These are phyloP conservation scores for Coix lacrymajobi DNA, from an alignment of 176 grass and related monocot species.

Conservation along the genomic window DNA sequence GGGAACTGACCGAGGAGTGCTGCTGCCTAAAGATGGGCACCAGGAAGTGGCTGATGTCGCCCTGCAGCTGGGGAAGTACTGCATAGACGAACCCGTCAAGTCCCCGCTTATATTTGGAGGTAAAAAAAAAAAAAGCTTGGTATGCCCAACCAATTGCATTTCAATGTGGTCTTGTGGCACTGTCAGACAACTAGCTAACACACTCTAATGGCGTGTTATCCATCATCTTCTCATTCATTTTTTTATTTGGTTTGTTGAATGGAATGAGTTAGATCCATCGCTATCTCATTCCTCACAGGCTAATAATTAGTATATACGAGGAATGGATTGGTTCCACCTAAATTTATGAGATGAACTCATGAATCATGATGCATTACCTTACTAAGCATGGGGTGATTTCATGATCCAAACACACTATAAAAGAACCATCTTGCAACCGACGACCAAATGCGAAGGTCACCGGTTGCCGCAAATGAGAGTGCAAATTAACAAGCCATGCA, in stretches of 20 bases:
- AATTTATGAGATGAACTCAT: no score
- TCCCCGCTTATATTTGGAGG: constrained; percentile 91
- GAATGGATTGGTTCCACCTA: no score
- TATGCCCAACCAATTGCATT: background rate
- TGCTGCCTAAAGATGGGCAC: constrained; percentile 46
- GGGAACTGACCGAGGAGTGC: constrained; percentile 77
- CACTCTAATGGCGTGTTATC: no score
- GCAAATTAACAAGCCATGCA: background rate
- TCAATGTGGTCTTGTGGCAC: background rate
- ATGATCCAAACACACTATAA: background rate
- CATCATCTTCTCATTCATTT: no score
- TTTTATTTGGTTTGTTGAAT: no score
- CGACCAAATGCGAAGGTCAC: background rate
- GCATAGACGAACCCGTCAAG: constrained; percentile 70
- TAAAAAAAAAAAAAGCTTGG: background rate
- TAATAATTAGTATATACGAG: no score
- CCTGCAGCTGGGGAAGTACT: constrained; percentile 54
- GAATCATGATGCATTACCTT: no score
- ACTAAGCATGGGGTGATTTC: no score
- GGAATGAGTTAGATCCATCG: no score
- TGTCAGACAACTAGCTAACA: background rate
- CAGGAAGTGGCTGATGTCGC: constrained; percentile 64
- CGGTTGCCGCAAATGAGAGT: background rate
- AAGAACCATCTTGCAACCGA: background rate
- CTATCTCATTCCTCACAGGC: no score